Base-by-base conservation (phyloP, 2,329 filamentous ascomycete genomes). In the Aspergillus fructus region DNA sequence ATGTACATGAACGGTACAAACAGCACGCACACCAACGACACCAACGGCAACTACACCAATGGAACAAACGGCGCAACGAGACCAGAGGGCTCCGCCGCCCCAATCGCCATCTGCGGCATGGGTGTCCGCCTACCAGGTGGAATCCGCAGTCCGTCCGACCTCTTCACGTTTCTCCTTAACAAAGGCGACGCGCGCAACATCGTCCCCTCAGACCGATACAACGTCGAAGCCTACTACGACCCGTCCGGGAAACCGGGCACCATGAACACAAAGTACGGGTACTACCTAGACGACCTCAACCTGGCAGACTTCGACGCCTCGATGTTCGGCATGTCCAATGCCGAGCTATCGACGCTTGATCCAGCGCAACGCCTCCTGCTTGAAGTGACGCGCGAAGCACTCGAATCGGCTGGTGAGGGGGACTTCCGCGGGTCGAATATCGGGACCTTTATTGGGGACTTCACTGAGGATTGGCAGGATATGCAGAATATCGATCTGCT, bases 311-410 rank as follows among this genome's bases (percentile, higher is more conserved):
- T 73, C 8, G 72, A 74, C 42, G 27, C 56, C 6, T 50, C 59
- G 0, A 68, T 72, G 41, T 74, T 71, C 24, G 55, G 59, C 4
- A 64, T 71, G 34, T 23, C 41, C 17, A 21, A 53, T 3, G 41
- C 30, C 0, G 72, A 74, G 47, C 56, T 64, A 2, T 62, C 51
- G 17, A 42, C 49, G 6, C 37, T 68, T 3, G 73, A 75, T 47
- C 74, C 73, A 0, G 67, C 73, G 43, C 72, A 74, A 49, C 59
- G 68, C 2, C 61, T 66, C 8, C 49, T 74, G 19, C 53, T 75
- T 0, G 72, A 75, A 46, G 66, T 73, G 13, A 59, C 61, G 3
- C 62, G 64, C 13, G 73, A 75, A 50, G 66, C 62, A 21, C 30
- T 76, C 9, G 71, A 75, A 37, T 65, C 64, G 41, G 63, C 65